Base-by-base conservation (phyloP, 768 basidiomycete species). In the Suillus hirtellus region DNA sequence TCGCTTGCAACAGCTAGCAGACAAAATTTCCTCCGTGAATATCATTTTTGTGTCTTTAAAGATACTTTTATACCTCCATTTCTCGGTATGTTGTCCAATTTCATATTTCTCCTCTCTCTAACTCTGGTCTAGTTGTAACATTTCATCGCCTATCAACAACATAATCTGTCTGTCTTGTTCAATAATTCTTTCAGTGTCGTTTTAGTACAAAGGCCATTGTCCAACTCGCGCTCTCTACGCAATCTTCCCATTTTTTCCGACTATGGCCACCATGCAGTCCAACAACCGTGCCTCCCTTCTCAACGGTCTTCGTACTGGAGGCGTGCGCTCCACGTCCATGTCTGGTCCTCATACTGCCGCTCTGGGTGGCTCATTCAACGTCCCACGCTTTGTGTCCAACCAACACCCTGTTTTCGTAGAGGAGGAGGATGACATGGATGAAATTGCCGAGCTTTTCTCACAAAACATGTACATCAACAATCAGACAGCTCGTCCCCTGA, bases 251-350 rank as follows among this genome's bases (percentile, higher is more conserved):
- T 67, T 53, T 65, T 56, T 60, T 49, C 52, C 52, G 66, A 65
- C 17, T 17, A 84, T 84, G 82, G 76, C 83, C 60, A 75, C 82
- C 55, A 67, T 79, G 63, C 74, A 70, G 59, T 72, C 82, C 69
- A 88, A 82, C 75, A 78, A 80, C 66, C 90, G 93, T 70, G 92
- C 93, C 59, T 90, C 91, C 65, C 92, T 95, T 72, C 91, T 95
- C 76, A 82, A 89, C 64, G 92, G 90, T 69, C 91, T 95, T 72
- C 90, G 93, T 74, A 95, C 93, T 60, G 93, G 93, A 73, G 93
- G 93, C 56, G 93, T 95, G 64, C 89, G 93, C 69, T 88, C 92
- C n/a, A 71, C 82, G 52, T 90, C 90, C 62, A 73, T 73, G 65
- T 56, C 61, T 67, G 75, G 85, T 21, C 89, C 91, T 47, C 87